phyloP scores from a whole-genome alignment of 345 rosid species.

The Populus deltoides region DNA sequence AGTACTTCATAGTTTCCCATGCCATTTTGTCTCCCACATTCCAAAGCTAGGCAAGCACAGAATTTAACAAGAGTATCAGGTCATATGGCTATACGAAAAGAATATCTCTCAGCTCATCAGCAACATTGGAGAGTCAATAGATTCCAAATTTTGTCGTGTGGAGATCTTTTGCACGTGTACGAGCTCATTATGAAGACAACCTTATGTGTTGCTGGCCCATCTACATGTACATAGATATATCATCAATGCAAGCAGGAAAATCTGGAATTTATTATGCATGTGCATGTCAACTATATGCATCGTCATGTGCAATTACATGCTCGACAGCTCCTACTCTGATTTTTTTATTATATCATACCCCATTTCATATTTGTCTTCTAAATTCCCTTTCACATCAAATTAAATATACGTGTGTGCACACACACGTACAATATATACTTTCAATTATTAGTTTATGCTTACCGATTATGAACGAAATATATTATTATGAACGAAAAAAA shows the following conservation, averaged over 20 bases:
- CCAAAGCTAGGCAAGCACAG: background rate
- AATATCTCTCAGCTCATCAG: background rate
- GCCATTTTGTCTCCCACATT: background rate
- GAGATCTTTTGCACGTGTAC: background rate
- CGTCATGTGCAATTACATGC: background rate
- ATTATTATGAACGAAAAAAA: no score
- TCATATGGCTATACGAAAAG: background rate
- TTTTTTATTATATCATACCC: background rate
- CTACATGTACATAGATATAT: background rate
- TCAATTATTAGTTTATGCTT: no score
- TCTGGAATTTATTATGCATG: background rate
- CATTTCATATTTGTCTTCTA: background rate
- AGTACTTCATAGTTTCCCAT: background rate
- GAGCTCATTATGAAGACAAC: background rate
- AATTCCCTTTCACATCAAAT: background rate
- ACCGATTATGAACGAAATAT: no score
- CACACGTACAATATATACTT: no score
- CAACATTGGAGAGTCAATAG: background rate
- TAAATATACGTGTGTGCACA: no score
- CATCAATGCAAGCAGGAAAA: background rate
- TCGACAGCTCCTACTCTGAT: background rate
- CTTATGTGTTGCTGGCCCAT: background rate
- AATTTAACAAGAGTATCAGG: background rate
- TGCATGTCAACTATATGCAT: background rate
- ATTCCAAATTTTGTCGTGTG: background rate